phyloP scores from a whole-genome alignment of 1,284 basidiomycete genomes.

The Pseudozyma sp. region DNA sequence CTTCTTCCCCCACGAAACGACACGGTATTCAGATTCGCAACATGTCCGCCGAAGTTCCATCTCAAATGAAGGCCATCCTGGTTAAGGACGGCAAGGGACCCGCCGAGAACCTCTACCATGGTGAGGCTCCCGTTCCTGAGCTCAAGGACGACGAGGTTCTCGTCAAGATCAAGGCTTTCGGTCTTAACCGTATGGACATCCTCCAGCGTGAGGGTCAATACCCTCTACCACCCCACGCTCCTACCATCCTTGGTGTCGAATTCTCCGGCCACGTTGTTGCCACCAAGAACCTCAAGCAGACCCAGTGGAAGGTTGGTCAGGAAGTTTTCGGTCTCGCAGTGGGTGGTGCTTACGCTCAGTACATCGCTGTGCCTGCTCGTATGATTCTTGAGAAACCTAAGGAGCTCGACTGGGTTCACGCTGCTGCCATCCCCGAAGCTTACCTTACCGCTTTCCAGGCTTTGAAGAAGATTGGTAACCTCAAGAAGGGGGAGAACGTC shows the following conservation, averaged over 20 bases:
- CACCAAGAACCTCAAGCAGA: constrained; percentile 70
- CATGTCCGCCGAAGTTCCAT: constrained; percentile 43
- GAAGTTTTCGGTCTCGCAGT: constrained; percentile 84
- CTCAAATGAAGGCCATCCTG: constrained; percentile 82
- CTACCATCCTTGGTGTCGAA: constrained; percentile 87
- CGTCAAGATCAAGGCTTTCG: constrained; percentile 71
- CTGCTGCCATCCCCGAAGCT: constrained; percentile 65
- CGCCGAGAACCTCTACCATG: constrained; percentile 82
- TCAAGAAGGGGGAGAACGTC: constrained; percentile 78
- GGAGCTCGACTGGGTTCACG: constrained; percentile 82
- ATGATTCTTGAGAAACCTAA: constrained; percentile 82
- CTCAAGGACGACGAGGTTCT: constrained; percentile 76
- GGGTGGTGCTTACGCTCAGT: constrained; percentile 88
- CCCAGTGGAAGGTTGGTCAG: constrained; percentile 76
- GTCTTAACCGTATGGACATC: constrained; percentile 67
- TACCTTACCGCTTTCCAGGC: constrained; percentile 67
- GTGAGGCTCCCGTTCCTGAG: constrained; percentile 75
- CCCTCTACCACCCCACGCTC: constrained; percentile 81
- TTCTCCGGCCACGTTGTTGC: constrained; percentile 74
- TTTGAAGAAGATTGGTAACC: constrained; percentile 36
- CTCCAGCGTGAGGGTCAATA: constrained; percentile 67
- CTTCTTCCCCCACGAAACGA: not conserved
- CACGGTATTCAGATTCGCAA: constrained; percentile 6
- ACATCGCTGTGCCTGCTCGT: constrained; percentile 77
- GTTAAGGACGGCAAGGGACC: constrained; percentile 84